phyloP scores from a whole-genome alignment of 306 rosid genomes.

The Vigna angularis region DNA sequence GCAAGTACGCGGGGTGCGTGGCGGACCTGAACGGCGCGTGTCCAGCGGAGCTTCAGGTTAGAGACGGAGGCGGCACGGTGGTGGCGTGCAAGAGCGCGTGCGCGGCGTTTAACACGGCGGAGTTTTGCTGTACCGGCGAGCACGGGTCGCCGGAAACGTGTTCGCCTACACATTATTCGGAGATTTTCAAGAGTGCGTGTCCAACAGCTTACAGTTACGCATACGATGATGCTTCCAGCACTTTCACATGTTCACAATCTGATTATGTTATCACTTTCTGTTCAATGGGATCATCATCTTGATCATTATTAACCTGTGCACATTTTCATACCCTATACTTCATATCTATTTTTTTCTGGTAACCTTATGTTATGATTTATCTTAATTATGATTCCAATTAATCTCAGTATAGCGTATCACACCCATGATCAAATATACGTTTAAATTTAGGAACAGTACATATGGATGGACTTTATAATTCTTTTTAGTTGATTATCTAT shows the following conservation, averaged over 20 bases:
- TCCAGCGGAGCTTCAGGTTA: constrained; percentile 69
- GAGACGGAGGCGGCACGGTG: constrained; percentile 42
- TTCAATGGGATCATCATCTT: constrained; percentile 51
- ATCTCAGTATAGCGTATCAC: no score
- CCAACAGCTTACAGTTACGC: constrained; percentile 93
- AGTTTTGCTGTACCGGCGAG: constrained; percentile 82
- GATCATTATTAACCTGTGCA: no score
- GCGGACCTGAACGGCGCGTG: constrained; percentile 67
- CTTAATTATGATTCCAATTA: no score
- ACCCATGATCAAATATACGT: no score
- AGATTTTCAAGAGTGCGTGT: constrained; percentile 83
- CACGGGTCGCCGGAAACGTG: constrained; percentile 81
- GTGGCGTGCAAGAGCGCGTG: constrained; percentile 95
- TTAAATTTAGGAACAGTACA: no score
- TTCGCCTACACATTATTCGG: constrained; percentile 76
- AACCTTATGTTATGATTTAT: no score
- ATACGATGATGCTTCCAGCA: constrained; percentile 89
- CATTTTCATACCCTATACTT: no score
- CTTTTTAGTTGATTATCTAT: no score
- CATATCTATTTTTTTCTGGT: no score
- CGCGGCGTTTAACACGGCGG: constrained; percentile 67
- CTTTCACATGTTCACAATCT: constrained; percentile 82
- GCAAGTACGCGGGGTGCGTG: constrained; percentile 86
- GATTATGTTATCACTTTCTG: constrained; percentile 78
- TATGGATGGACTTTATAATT: no score